Evolutionary conservation across 1,139 yeast genomes (phyloP), one percentile per base, ranked within the genome.

Genomic region (Blastobotrys aristatus): DNA sequence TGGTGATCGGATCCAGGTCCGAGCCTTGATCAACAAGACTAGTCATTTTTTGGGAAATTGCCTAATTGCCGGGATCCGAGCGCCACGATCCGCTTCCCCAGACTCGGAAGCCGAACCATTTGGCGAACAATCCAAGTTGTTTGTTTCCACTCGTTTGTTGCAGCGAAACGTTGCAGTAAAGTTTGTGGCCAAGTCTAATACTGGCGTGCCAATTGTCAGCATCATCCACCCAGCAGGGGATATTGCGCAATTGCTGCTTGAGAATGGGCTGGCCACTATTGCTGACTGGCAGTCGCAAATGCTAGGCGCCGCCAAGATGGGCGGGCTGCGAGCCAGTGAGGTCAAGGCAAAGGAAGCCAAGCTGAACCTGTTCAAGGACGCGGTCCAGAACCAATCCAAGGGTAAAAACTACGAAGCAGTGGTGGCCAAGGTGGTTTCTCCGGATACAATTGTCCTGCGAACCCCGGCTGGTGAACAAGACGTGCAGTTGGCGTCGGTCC

Each of bases 281-380:
- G 79, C 82, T 20, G 95, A 87, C 63, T 84, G 95, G 92, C 95
- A 87, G 64, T 79, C 89, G 1, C 65, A 78, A n/a, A 61, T 80
- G 44, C 69, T 88, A 49, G 96, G 96, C 2, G 70, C 89, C 4
- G 66, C 73, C 34, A 71, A 70, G 38, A 85, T 87, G 90, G 60
- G 75, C 3, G 62, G 64, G 27, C 72, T 84, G 49, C 76, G 95
- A 63, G 75, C 72, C 50, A 80, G 84, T 22, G 95, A 85, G 63
- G 79, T 73, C 55, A 63, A 72, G 1, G 95, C 94, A n/a, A 81
- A 75, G 58, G 73, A 74, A 8, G 68, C 72, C 24, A 84, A 79
- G 18, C 73, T 74, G 53, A 86, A 85, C n/a, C 60, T 82, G 33
- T 85, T 82, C 80, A 77, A 80, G 51, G 60, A 65, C 31, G 10